A percentile compares a stretch with the other conserved stretches of the same genome.
Conservation (phyloP, 2,329 filamentous ascomycete species). For the Thielaviopsis euricoi region DNA sequence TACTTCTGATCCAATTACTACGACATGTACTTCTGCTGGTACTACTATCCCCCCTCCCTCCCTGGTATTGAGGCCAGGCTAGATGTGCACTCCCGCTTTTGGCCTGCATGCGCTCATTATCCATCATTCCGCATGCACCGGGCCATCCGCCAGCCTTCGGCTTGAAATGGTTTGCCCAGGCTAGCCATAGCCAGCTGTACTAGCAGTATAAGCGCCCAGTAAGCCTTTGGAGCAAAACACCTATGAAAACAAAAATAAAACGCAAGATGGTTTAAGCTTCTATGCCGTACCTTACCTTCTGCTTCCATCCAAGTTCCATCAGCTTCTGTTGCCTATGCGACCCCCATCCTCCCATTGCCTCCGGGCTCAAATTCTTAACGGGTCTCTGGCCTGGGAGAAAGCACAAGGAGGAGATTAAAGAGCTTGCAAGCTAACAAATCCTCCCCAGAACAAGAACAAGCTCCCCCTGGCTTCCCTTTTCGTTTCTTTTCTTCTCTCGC, state of each 20-base stretch:
- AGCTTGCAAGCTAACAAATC: slow-evolving; percentile 5
- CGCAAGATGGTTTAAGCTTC: background rate
- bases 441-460: slow-evolving; percentile 1
- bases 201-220: background rate
- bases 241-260: background rate
- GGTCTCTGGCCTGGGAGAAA: background rate
- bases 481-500: background rate
- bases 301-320: background rate
- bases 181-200: background rate
- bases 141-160: background rate
- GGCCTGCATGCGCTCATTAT: background rate
- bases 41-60: background rate
- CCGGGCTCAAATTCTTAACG: background rate
- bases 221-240: background rate
- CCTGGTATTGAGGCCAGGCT: background rate
- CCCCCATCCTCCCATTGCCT: background rate
- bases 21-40: too few relatives aligned
- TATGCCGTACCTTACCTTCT: background rate
- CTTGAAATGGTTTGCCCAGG: background rate
- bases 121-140: background rate
- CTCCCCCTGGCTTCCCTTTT: slow-evolving; percentile 3
- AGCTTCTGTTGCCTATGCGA: background rate
- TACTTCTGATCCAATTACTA: too few relatives aligned
- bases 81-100: background rate
- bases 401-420: background rate